These are phyloP conservation scores for Eucalyptus curtisii DNA, from an alignment of 345 rosid species.

Conservation along the genomic window DNA sequence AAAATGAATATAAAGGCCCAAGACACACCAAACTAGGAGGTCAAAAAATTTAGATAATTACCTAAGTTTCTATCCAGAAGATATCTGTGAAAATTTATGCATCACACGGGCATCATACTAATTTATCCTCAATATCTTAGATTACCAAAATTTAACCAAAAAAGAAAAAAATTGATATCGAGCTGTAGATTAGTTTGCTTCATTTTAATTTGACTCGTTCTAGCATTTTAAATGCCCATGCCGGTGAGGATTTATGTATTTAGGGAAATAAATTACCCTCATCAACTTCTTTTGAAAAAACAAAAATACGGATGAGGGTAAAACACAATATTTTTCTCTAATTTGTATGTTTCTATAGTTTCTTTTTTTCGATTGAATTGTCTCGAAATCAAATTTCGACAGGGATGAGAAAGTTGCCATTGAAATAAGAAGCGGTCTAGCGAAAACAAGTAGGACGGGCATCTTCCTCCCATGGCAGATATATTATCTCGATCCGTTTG, in stretches of 20 bases:
- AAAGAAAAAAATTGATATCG: neutral
- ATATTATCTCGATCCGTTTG: neutral
- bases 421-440: neutral
- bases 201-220: neutral
- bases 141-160: neutral
- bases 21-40: neutral
- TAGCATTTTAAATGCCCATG: neutral
- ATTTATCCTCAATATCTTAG: neutral
- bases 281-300: neutral
- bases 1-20: neutral
- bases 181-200: neutral
- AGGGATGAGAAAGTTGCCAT: neutral
- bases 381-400: neutral
- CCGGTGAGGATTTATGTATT: neutral
- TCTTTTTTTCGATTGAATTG: neutral
- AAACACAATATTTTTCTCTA: fast-evolving
- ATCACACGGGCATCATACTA: neutral
- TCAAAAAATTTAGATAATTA: neutral
- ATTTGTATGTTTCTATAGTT: fast-evolving
- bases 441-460: neutral
- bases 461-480: neutral
- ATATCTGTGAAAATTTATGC: neutral
- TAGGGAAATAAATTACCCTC: neutral
- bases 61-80: neutral
- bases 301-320: neutral